Base-by-base conservation (phyloP, 257 asterid species). In the Solanum chmielewskii region DNA sequence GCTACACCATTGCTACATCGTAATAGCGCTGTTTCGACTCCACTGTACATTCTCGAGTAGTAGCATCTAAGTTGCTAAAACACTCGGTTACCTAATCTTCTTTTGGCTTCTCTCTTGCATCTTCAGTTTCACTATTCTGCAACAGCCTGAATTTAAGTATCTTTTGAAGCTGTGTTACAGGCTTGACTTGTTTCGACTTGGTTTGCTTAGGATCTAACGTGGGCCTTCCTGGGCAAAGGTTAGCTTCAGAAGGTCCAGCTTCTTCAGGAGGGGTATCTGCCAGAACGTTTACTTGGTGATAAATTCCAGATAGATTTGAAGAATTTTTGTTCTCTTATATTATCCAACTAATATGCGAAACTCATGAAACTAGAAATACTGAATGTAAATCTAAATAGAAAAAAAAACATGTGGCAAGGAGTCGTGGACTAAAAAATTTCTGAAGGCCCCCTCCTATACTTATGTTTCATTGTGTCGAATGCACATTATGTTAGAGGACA, bases 101-200 rank as follows among this genome's bases (percentile, higher is more conserved):
- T 80, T 80, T 80, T 29, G 85, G 42, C 66, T 80, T 47, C 85
- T 80, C 18, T 80, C 16, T 42, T 37, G 86, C 88, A 87, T 64
- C 91, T 60, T 86, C 85, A 71, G 25, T 45, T 2, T 80, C 92
- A 21, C 88, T 86, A 73, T 95, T 97, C 73, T 89, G 49, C 85
- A 89, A 59, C 77, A 90, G 88, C 87, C 92, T 92, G 91, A 95
- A 96, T 88, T 92, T 93, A 25, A 96, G 96, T 89, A 94, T 91
- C 93, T 92, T 96, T 1, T 88, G 87, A 39, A 94, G 96, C 84
- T 90, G 83, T 27, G 98, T 88, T 45, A 92, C 83, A 1, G 97
- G 96, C 88, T 88, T 93, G 59, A 94, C 91, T 90, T 91, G 91
- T 94, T 93, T 92, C 44, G 80, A 39, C 23, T 91, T 56, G 86